phyloP scores from a whole-genome alignment of 1,284 basidiomycete species.

The Pseudozyma flocculosa region DNA sequence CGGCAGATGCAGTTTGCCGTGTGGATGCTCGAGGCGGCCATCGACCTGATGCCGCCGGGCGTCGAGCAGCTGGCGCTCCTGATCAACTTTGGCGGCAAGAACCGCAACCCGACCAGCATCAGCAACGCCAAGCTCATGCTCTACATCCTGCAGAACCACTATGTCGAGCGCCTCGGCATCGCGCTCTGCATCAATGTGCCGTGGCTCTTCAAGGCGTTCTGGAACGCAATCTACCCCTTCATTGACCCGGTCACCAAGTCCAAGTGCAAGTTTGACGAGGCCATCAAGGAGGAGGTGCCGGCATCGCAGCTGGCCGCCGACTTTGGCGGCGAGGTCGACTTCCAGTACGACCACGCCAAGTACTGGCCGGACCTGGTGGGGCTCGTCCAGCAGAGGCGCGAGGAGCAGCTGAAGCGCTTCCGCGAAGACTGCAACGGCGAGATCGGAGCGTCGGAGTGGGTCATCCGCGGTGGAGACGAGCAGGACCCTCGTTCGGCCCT shows the following conservation, averaged over 20 bases:
- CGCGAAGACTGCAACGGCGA: slow-evolving; percentile 45
- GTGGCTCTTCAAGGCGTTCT: slow-evolving; percentile 46
- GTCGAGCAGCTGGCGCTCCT: slow-evolving; percentile 55
- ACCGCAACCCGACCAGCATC: slow-evolving; percentile 48
- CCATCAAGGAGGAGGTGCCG: slow-evolving; percentile 49
- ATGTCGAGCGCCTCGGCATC: slow-evolving; percentile 58
- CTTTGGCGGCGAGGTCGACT: slow-evolving; percentile 51
- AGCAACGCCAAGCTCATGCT: slow-evolving; percentile 54
- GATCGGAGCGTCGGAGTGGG: slow-evolving; percentile 56
- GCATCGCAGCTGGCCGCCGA: slow-evolving; percentile 39
- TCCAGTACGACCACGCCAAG: slow-evolving; percentile 68
- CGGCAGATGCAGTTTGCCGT: slow-evolving; percentile 59
- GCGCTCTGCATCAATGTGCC: slow-evolving; percentile 57
- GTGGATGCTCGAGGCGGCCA: slow-evolving; percentile 59
- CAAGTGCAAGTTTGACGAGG: slow-evolving; percentile 55
- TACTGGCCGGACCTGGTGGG: slow-evolving; percentile 72
- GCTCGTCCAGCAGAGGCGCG: slow-evolving; percentile 64
- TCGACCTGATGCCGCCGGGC: slow-evolving; percentile 58
- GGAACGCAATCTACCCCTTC: slow-evolving; percentile 57
- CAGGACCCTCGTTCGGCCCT: slow-evolving; percentile 8
- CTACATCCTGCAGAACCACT: slow-evolving; percentile 56
- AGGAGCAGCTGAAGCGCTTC: slow-evolving; percentile 65
- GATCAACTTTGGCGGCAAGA: slow-evolving; percentile 51
- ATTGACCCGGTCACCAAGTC: slow-evolving; percentile 59
- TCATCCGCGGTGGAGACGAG: slow-evolving; percentile 56